Conservation (phyloP, 148 eudicot species). For the Pharnaceum exiguum region DNA sequence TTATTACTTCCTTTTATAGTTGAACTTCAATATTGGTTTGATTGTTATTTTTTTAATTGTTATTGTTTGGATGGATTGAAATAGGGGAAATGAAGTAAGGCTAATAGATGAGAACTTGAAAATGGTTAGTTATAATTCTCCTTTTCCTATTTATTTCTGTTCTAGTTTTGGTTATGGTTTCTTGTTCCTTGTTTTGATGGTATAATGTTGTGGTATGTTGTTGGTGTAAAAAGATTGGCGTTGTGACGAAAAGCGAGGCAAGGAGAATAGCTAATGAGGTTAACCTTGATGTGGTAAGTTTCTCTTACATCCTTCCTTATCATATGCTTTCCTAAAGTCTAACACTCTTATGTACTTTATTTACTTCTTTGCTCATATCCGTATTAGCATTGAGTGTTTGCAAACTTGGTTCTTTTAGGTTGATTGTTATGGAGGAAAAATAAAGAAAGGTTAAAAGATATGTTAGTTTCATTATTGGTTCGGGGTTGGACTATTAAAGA, state of each 20-base stretch:
- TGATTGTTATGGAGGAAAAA: too few species aligned
- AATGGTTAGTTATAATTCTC: constrained; percentile 41
- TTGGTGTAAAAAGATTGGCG: constrained; percentile 50
- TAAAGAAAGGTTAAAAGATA: too few species aligned
- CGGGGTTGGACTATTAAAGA: too few species aligned
- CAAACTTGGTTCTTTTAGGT: too few species aligned
- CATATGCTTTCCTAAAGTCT: not conserved
- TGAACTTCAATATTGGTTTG: not conserved
- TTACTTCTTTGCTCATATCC: too few species aligned
- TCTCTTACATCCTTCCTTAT: not conserved
- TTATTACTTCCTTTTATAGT: too few species aligned
- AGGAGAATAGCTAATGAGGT: constrained; percentile 69
- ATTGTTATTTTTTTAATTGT: not conserved
- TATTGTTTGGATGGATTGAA: constrained; percentile 7
- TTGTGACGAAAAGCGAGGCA: constrained; percentile 65
- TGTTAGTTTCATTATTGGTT: too few species aligned
- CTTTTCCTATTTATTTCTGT: not conserved
- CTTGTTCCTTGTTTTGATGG: not conserved
- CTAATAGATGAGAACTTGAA: constrained; percentile 65
- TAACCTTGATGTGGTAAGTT: constrained; percentile 72
- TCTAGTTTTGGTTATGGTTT: not conserved
- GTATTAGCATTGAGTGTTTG: too few species aligned
- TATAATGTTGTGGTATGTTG: not conserved
- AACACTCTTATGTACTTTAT: not conserved
- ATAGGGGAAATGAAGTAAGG: constrained; percentile 73